Percentiles rank a stretch among this genome's conserved stretches.
These are phyloP conservation scores for Didymella keratinophila DNA, from an alignment of 2,329 filamentous ascomycete species.

Conservation along the genomic window DNA sequence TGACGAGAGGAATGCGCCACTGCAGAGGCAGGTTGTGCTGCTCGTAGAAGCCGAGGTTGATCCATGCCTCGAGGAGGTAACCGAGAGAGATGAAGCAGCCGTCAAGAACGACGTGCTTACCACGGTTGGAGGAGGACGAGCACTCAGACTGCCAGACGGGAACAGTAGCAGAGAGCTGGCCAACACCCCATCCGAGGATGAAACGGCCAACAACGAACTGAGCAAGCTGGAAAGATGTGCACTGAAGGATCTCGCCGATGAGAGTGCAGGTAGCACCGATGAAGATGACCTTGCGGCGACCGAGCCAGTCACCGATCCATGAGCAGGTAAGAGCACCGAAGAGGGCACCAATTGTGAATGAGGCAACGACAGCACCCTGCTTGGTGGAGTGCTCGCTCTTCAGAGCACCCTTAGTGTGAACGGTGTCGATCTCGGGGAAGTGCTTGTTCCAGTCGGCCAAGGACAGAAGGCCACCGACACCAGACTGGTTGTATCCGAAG, in stretches of 20 bases:
- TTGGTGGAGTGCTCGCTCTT: slow-evolving; percentile 56
- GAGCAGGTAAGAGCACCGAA: slow-evolving; percentile 57
- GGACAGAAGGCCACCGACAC: slow-evolving; percentile 58
- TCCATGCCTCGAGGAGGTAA: slow-evolving; percentile 58
- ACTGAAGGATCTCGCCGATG: slow-evolving; percentile 56
- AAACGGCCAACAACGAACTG: slow-evolving; percentile 59
- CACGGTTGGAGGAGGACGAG: slow-evolving; percentile 50
- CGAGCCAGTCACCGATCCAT: slow-evolving; percentile 56
- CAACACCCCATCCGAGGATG: slow-evolving; percentile 56
- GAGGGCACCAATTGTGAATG: slow-evolving; percentile 57
- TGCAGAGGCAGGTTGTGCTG: slow-evolving; percentile 64
- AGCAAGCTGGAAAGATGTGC: slow-evolving; percentile 54
- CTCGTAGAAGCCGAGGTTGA: slow-evolving; percentile 65
- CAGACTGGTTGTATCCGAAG: slow-evolving; percentile 63
- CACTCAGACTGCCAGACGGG: slow-evolving; percentile 59
- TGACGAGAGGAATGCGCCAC: slow-evolving; percentile 74
- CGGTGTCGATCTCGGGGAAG: slow-evolving; percentile 61
- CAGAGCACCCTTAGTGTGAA: slow-evolving; percentile 52
- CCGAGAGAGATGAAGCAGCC: slow-evolving; percentile 58
- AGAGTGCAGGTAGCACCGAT: slow-evolving; percentile 52
- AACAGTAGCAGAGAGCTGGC: slow-evolving; percentile 54
- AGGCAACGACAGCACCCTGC: slow-evolving; percentile 56
- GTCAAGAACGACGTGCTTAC: slow-evolving; percentile 53
- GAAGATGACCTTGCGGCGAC: slow-evolving; percentile 57
- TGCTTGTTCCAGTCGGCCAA: slow-evolving; percentile 51